phyloP scores from a whole-genome alignment of 2,329 filamentous ascomycete species.

The Apiospora aurea region DNA sequence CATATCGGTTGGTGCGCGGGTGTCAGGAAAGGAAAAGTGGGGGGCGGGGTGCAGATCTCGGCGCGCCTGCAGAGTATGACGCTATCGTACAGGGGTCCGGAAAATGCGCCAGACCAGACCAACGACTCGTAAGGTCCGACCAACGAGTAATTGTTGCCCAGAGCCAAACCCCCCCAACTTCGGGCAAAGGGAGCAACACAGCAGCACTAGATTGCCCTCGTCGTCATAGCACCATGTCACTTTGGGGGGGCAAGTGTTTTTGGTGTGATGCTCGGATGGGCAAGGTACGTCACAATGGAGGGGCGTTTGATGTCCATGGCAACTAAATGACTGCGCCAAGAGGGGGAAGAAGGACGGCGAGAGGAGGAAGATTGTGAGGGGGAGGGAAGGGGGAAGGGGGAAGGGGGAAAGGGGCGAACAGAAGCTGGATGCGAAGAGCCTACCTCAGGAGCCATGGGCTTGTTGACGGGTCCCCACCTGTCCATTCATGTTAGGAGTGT shows the following conservation, averaged over 20 bases:
- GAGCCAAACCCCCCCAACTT: not conserved
- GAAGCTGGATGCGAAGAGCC: constrained; percentile 46
- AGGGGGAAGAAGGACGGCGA: not conserved
- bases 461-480: constrained; percentile 97
- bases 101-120: not conserved
- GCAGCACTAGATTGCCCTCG: not conserved
- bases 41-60: constrained; percentile 24
- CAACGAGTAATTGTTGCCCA: constrained; percentile 13
- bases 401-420: not conserved
- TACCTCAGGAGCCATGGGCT: constrained; percentile 97
- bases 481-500: constrained; percentile 39
- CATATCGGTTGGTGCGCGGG: not conserved
- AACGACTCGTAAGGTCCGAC: not conserved
- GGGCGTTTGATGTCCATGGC: not conserved
- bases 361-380: not conserved
- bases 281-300: constrained; percentile 3
- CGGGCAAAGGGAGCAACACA: not conserved
- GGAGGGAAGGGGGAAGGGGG: not conserved
- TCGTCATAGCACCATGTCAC: constrained; percentile 4
- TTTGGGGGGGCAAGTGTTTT: not conserved
- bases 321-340: not conserved
- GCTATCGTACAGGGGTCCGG: constrained; percentile 17
- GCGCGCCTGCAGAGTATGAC: constrained; percentile 15
- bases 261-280: not conserved
- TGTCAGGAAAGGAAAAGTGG: constrained; percentile 15